Evolutionary conservation across 2,329 filamentous ascomycete species (phyloP).

Genomic region (Teratosphaeria nubilosa): DNA sequence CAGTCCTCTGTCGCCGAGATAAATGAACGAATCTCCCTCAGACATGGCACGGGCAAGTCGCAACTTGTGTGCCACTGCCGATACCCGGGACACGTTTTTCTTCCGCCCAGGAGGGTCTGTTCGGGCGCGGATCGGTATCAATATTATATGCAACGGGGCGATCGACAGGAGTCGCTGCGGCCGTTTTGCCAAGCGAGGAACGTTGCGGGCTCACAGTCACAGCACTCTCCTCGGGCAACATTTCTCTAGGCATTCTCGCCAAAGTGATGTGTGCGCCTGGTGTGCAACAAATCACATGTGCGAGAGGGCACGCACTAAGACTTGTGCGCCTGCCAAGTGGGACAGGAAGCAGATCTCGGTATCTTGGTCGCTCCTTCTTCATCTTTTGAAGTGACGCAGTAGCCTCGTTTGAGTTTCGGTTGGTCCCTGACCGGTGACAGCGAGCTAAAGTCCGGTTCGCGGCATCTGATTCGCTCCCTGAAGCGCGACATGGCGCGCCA

Average conservation of each 20-base stretch:
- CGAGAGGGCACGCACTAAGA: not conserved
- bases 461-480: not conserved
- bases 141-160: not conserved
- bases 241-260: not conserved
- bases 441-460: not conserved
- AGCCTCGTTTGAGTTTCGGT: not conserved
- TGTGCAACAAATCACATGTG: not conserved
- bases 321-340: not conserved
- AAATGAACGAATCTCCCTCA: not conserved
- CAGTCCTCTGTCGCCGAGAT: not conserved
- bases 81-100: not conserved
- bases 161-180: not conserved
- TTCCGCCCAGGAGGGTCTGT: not conserved
- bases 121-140: not conserved
- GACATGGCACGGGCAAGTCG: not conserved
- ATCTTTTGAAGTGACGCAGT: not conserved
- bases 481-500: not conserved
- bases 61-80: not conserved
- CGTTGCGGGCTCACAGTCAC: not conserved
- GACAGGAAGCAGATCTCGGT: not conserved
- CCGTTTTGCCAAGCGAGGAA: not conserved
- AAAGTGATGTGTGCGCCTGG: not conserved
- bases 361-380: not conserved
- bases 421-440: not conserved
- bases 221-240: too few species aligned